Percentiles rank a stretch among this genome's conserved stretches.
phyloP scores from a whole-genome alignment of 345 rosid genomes.

The Sonneratia caseolaris region DNA sequence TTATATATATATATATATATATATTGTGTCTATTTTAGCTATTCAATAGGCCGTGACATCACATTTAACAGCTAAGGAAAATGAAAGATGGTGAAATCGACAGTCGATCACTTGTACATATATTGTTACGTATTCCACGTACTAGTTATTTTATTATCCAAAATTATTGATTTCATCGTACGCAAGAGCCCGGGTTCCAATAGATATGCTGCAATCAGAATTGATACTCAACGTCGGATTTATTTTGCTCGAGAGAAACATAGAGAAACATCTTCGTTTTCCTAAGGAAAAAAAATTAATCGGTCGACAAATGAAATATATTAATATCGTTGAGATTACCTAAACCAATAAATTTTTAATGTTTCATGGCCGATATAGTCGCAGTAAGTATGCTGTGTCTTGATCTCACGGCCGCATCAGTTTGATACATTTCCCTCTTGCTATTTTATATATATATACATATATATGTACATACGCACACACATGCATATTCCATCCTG shows the following conservation, averaged over 20 bases:
- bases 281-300: no score
- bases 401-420: not conserved
- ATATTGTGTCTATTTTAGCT: conserved; percentile 24
- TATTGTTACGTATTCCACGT: not conserved
- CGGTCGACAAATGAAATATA: not conserved
- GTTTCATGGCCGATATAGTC: not conserved
- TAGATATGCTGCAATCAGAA: no score
- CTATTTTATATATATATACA: no score
- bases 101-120: conserved; percentile 11
- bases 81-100: conserved; percentile 28
- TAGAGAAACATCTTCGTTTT: no score
- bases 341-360: not conserved
- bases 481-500: no score
- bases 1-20: no score
- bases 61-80: conserved; percentile 32
- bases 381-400: not conserved
- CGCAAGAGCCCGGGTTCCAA: no score
- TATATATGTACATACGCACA: no score
- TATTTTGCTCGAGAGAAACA: no score
- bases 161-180: not conserved
- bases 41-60: conserved; percentile 34
- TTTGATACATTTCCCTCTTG: not conserved
- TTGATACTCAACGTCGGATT: no score
- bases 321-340: not conserved
- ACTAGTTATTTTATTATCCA: not conserved